Conservation (phyloP, 73 alveolate species). For the Paramecium tetraurelia region DNA sequence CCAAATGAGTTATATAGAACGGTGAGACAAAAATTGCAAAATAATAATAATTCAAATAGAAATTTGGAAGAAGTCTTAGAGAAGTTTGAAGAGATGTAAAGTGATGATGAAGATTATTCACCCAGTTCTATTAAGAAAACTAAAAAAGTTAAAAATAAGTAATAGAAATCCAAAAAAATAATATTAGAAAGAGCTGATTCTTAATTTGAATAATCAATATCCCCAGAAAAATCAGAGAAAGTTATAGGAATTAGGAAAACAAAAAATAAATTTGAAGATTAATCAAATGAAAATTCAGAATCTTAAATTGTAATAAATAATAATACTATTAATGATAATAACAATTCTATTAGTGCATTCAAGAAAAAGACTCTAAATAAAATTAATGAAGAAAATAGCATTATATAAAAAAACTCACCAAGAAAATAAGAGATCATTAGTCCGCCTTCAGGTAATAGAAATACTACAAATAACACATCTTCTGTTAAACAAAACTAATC, state of each 20-base stretch:
- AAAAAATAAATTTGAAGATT: neutral
- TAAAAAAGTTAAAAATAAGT: neutral
- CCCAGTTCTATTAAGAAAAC: neutral
- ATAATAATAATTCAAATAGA: neutral
- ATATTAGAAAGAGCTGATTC: neutral
- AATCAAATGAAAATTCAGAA: neutral
- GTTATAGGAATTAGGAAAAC: neutral
- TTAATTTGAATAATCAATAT: neutral
- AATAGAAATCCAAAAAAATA: neutral
- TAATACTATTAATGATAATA: neutral
- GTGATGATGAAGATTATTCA: neutral
- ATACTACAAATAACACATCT: neutral
- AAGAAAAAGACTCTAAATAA: neutral
- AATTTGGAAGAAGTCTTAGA: neutral
- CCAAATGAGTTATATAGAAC: constrained; percentile 39
- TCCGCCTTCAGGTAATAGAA: neutral
- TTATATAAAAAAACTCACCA: neutral
- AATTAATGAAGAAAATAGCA: neutral
- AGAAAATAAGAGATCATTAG: neutral
- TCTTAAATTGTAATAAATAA: neutral
- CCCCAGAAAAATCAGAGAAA: neutral
- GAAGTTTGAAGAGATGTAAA: constrained; percentile 1
- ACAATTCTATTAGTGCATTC: neutral
- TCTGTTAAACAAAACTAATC: neutral
- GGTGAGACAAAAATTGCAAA: neutral